Conservation (phyloP, 441 rosid genomes). For the Populus tomentosa region DNA sequence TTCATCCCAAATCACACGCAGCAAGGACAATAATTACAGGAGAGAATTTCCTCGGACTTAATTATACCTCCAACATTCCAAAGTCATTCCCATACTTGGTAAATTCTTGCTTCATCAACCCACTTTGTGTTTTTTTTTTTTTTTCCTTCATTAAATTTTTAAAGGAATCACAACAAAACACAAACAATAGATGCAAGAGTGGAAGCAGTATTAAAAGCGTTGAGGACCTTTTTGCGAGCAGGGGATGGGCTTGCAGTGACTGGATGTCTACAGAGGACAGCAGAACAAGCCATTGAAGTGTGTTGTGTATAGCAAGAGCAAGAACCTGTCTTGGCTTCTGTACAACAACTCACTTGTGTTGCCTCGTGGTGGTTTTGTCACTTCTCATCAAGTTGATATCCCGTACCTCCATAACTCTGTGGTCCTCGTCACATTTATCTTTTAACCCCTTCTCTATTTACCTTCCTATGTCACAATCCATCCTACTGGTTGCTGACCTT, state of each 20-base stretch:
- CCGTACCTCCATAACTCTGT: not conserved
- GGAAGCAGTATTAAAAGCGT: not conserved
- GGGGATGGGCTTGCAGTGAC: conserved; percentile 12
- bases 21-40: not conserved
- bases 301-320: too few relatives aligned
- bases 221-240: conserved; percentile 4
- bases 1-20: not conserved
- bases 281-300: not conserved
- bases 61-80: not conserved
- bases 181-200: not conserved
- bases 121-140: not conserved
- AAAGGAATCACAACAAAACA: not conserved
- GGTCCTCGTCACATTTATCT: conserved; percentile 18
- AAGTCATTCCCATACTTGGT: not conserved
- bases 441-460: not conserved
- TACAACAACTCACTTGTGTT: not conserved
- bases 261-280: not conserved
- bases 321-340: not conserved
- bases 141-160: not conserved
- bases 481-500: not conserved
- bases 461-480: not conserved
- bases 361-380: not conserved
- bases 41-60: not conserved
- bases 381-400: not conserved
- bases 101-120: not conserved